phyloP scores from a whole-genome alignment of 805 yeast species.

The Starmerella bacillaris region DNA sequence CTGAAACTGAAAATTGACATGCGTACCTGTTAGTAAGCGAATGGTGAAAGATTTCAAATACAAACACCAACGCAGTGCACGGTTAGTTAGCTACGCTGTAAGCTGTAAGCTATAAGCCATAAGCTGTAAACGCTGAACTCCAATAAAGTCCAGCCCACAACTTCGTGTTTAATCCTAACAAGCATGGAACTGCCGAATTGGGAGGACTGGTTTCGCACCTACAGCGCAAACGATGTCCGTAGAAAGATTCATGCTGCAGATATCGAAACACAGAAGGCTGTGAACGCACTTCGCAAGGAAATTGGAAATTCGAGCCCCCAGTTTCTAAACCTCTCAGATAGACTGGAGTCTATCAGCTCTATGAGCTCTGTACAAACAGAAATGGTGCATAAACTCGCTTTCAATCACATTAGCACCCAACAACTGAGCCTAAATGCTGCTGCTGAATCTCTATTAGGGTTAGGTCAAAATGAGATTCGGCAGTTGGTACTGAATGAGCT shows the following conservation, averaged over 20 bases:
- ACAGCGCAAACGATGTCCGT: conserved; percentile 7
- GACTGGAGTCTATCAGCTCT: conserved; percentile 6
- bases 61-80: too few relatives aligned
- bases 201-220: conserved; percentile 12
- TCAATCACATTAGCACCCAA: neutral
- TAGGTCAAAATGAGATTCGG: neutral
- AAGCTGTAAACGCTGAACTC: neutral
- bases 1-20: too few relatives aligned
- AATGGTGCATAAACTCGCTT: neutral
- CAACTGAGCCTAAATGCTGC: neutral
- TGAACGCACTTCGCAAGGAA: neutral
- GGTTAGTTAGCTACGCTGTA: too few relatives aligned
- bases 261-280: conserved; percentile 3
- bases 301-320: conserved; percentile 11
- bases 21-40: too few relatives aligned
- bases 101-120: neutral
- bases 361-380: neutral
- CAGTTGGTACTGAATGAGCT: neutral
- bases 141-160: neutral
- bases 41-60: too few relatives aligned
- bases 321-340: conserved; percentile 7
- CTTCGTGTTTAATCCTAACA: too few relatives aligned
- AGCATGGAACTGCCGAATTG: too few relatives aligned
- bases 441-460: neutral
- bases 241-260: conserved; percentile 1